Conservation (phyloP, 2,329 filamentous ascomycete genomes). For the Iodosphaeria phyllophila region DNA sequence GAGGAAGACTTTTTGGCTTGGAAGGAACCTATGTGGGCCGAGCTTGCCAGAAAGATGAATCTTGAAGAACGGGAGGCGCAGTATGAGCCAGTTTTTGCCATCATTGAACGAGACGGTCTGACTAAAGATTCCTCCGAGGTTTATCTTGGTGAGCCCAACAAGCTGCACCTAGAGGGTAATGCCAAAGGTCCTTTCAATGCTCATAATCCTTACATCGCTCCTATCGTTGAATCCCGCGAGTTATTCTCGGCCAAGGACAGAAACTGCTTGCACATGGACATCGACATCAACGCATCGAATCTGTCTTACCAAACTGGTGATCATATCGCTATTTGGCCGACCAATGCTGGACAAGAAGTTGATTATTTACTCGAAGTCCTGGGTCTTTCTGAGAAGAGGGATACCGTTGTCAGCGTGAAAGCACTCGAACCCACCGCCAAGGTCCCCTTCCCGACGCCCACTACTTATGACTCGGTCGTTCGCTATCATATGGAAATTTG, state of each 20-base stretch:
- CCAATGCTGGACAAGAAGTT: slow-evolving; percentile 81
- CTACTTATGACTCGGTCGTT: slow-evolving; percentile 82
- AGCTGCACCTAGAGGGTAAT: slow-evolving; percentile 74
- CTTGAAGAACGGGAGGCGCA: slow-evolving; percentile 90
- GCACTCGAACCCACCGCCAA: slow-evolving; percentile 88
- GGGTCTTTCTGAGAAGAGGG: slow-evolving; percentile 55
- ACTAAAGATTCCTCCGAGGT: slow-evolving; percentile 61
- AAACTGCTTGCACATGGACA: slow-evolving; percentile 93
- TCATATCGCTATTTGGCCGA: slow-evolving; percentile 94
- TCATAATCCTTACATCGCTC: slow-evolving; percentile 93
- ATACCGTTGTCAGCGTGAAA: slow-evolving; percentile 75
- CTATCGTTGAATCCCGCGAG: slow-evolving; percentile 79
- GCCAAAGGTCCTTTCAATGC: slow-evolving; percentile 85
- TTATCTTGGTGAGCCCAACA: slow-evolving; percentile 91
- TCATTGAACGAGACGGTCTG: slow-evolving; percentile 58
- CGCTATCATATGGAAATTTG: slow-evolving; percentile 97
- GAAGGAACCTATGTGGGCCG: slow-evolving; percentile 98
- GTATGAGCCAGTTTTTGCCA: slow-evolving; percentile 81
- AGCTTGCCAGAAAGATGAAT: slow-evolving; percentile 63
- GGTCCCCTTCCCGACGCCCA: slow-evolving; percentile 92
- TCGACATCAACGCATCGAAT: slow-evolving; percentile 78
- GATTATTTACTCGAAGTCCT: slow-evolving; percentile 73
- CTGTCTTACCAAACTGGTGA: slow-evolving; percentile 91
- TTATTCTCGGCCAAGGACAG: slow-evolving; percentile 76
- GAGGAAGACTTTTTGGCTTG: slow-evolving; percentile 97